Conservation (phyloP, 169 alveolate species). For the Cryptosporidium felis region DNA sequence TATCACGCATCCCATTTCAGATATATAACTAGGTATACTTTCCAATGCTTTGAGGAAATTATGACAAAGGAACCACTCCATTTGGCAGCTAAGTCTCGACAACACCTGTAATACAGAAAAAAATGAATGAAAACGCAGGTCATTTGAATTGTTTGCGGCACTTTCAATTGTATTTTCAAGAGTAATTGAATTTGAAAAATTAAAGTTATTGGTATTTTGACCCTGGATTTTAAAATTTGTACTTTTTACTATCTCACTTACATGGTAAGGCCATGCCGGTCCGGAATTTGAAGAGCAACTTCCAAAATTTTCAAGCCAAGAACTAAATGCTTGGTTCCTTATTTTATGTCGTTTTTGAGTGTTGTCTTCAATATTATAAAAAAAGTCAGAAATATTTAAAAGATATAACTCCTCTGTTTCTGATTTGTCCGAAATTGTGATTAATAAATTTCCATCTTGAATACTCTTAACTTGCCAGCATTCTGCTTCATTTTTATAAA, state of each 20-base stretch:
- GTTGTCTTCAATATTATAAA: conserved; percentile 34
- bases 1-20: conserved; percentile 5
- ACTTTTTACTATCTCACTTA: neutral
- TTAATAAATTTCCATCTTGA: conserved; percentile 61
- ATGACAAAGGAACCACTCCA: conserved; percentile 61
- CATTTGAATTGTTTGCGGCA: neutral
- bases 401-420: conserved; percentile 47
- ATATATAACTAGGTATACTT: neutral
- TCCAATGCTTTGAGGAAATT: conserved; percentile 30
- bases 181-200: neutral
- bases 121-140: conserved; percentile 6
- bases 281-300: neutral
- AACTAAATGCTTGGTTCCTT: conserved; percentile 2
- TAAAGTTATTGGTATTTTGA: neutral
- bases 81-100: conserved; percentile 11
- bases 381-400: conserved; percentile 38
- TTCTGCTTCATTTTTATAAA: conserved; percentile 41
- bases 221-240: neutral
- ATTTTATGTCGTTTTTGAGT: conserved; percentile 9
- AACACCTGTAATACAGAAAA: neutral
- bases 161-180: neutral
- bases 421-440: conserved; percentile 37
- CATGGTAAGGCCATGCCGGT: conserved; percentile 48
- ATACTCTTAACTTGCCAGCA: conserved; percentile 26
- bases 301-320: conserved; percentile 20